Evolutionary conservation across 169 alveolate species (phyloP), one percentile per base, ranked within the genome.

Genomic region (Babesia sp.): DNA sequence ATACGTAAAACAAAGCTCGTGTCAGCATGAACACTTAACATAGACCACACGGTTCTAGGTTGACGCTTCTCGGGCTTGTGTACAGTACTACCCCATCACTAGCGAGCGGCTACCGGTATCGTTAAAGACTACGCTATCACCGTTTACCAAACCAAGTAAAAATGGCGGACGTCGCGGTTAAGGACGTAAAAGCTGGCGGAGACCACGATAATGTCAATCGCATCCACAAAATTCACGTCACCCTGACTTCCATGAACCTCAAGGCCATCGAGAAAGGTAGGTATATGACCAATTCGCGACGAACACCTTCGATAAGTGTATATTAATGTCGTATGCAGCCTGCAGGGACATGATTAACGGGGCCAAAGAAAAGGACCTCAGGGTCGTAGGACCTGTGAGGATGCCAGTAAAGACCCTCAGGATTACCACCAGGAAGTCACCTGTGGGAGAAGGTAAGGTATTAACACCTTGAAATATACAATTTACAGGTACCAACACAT

Each of bases 301-400:
- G 45, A 12, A 22, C 39, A 48, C 51, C 16, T 48, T 20, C 57
- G 18, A 22, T 26, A 9, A 45, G 11, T 44, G n/a, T 28, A 1
- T 56, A 34, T 20, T 71, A 29, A 64, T 33, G 36, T 31, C 53
- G 55, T 20, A 22, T 45, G 58, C 86, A 93, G 98, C 95, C 37
- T 94, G 97, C 91, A 64, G 96, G 59, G 98, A 95, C 72, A 84
- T 96, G 63, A 92, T 96, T 73, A 90, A 87, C 44, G 97, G 97
- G 41, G 98, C 97, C 57, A 94, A 96, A 81, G 97, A 94, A 70
- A 94, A 93, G 85, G 94, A 92, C 79, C 92, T 96, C 83, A 93
- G 87, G 68, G 95, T 93, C 31, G 88, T 91, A 20, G 99, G 99
- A 66, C 99, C 99, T 36, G 99, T 96, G 70, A 92, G 99, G 79